Evolutionary conservation across 495 filamentous ascomycete genomes (phyloP).

Genomic region (Penicillium steckii): DNA sequence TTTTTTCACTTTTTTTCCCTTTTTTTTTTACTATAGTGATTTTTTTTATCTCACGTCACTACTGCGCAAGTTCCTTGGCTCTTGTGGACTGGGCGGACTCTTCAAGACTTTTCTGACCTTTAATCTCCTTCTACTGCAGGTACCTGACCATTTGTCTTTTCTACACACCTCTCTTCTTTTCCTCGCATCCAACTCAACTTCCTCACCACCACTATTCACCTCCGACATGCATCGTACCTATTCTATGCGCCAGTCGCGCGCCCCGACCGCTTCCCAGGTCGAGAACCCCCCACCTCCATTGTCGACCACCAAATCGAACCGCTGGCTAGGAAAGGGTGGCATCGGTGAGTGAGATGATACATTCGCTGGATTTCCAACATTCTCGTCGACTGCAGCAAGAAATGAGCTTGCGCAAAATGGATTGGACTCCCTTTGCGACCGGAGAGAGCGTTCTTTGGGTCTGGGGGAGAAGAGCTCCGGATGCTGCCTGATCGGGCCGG

Average conservation of each 20-base stretch:
- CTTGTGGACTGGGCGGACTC: too few relatives aligned
- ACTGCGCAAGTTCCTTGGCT: conserved; percentile 37
- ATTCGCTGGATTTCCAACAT: background rate
- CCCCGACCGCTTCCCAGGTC: conserved; percentile 84
- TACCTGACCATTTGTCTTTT: conserved; percentile 8
- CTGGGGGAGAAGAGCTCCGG: background rate
- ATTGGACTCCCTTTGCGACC: background rate
- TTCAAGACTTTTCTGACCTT: too few relatives aligned
- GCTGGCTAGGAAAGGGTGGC: conserved; percentile 82
- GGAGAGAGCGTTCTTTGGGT: background rate
- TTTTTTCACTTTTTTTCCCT: conserved; percentile 1
- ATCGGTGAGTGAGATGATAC: conserved; percentile 62
- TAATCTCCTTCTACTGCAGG: conserved; percentile 18
- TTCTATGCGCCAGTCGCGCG: conserved; percentile 95
- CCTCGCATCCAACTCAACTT: conserved; percentile 1
- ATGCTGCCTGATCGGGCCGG: conserved; percentile 20
- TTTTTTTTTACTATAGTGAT: conserved; percentile 11
- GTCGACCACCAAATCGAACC: conserved; percentile 83
- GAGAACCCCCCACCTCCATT: conserved; percentile 92
- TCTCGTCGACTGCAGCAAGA: background rate
- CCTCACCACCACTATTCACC: conserved; percentile 8
- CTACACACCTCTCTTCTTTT: conserved; percentile 5
- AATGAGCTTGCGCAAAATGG: too few relatives aligned
- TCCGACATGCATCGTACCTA: conserved; percentile 99
- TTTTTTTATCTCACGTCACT: conserved; percentile 39